These are phyloP conservation scores for Ophiostoma ips DNA, from an alignment of 2,329 filamentous ascomycete species.

Conservation along the genomic window DNA sequence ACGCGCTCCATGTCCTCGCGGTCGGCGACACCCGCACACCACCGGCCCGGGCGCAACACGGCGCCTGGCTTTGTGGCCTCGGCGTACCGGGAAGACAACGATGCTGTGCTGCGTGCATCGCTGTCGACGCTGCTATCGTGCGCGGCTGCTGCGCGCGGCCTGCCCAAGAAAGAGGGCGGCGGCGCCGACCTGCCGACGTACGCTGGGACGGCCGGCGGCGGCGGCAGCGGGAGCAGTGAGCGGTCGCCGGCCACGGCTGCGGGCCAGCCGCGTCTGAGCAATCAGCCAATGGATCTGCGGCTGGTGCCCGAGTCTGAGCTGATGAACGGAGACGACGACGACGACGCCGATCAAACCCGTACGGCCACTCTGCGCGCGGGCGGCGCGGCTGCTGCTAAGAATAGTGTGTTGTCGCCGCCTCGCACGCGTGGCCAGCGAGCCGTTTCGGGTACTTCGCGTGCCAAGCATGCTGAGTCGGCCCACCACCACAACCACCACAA, in stretches of 20 bases:
- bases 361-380: neutral
- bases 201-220: no score
- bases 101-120: slow-evolving; percentile 81
- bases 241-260: slow-evolving; percentile 20
- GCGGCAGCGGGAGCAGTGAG: slow-evolving; percentile 17
- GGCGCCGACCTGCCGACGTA: no score
- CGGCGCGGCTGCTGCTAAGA: neutral
- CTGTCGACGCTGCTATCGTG: slow-evolving; percentile 94
- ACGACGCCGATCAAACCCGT: slow-evolving; percentile 15
- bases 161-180: slow-evolving; percentile 56
- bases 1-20: neutral
- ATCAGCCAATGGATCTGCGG: slow-evolving; percentile 43
- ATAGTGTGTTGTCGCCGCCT: neutral
- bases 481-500: neutral
- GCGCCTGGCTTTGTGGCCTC: slow-evolving; percentile 24
- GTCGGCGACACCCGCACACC: neutral
- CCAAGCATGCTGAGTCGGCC: neutral
- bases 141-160: slow-evolving; percentile 72
- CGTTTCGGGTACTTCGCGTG: neutral
- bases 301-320: slow-evolving; percentile 49
- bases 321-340: slow-evolving; percentile 18
- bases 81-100: slow-evolving; percentile 72
- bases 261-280: slow-evolving; percentile 30
- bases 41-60: neutral
- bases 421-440: neutral